phyloP scores from a whole-genome alignment of 2,329 filamentous ascomycete species.

The Triangularia verruculosa region DNA sequence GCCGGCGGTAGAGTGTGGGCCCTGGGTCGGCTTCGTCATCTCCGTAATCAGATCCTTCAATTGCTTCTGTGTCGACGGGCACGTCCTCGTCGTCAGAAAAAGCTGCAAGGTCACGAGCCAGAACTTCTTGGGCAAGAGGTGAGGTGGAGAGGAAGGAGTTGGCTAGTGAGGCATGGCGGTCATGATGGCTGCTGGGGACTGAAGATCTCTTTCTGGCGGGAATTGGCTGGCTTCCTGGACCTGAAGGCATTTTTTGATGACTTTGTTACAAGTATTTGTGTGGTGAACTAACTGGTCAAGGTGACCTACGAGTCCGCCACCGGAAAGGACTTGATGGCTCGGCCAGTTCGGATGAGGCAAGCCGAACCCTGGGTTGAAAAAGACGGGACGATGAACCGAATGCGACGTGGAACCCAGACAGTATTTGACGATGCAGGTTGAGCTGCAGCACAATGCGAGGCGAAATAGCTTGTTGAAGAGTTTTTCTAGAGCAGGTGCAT shows the following conservation, averaged over 20 bases:
- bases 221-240: constrained; percentile 16
- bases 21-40: constrained; percentile 40
- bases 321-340: background rate
- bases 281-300: background rate
- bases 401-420: background rate
- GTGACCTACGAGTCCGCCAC: background rate
- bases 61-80: constrained; percentile 31
- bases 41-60: constrained; percentile 33
- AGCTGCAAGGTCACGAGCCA: constrained; percentile 65
- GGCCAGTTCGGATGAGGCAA: background rate
- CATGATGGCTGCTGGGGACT: background rate
- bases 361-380: background rate
- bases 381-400: background rate
- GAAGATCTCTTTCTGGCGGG: constrained; percentile 11
- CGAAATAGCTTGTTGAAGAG: background rate
- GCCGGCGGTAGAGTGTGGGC: constrained; percentile 67
- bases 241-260: constrained; percentile 18
- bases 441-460: background rate
- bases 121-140: constrained; percentile 63
- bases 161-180: constrained; percentile 34
- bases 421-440: background rate
- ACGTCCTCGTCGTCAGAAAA: constrained; percentile 54
- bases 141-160: constrained; percentile 57
- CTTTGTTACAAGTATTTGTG: background rate
- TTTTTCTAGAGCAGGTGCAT: background rate